A percentile compares a stretch with the other conserved stretches of the same genome.
phyloP scores from a whole-genome alignment of 1,284 basidiomycete species.

The Abortiporus biennis region DNA sequence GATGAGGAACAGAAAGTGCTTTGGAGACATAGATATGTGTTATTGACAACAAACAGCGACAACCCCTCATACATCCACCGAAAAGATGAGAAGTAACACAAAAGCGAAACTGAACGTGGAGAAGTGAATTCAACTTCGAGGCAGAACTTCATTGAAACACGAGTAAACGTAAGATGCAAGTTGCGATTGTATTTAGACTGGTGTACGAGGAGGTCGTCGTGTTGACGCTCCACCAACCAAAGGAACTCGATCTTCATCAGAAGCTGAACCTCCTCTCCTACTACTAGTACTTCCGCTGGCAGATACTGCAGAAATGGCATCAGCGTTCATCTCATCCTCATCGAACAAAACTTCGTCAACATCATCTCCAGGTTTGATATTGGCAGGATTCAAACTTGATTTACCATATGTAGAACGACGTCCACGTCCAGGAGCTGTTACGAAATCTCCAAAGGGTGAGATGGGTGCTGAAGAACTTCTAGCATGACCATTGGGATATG shows the following conservation, averaged over 20 bases:
- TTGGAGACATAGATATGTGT: no score
- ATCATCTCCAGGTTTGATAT: conserved; percentile 14
- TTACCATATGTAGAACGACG: conserved; percentile 20
- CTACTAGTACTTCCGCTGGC: conserved; percentile 18
- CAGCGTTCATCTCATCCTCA: conserved; percentile 34
- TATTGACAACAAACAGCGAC: no score
- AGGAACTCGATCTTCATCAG: conserved; percentile 3
- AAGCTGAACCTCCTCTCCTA: not conserved
- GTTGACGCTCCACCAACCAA: not conserved
- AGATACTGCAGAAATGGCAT: conserved; percentile 10
- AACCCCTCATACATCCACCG: no score
- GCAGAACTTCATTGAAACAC: no score
- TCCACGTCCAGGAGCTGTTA: conserved; percentile 37
- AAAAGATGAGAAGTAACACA: no score
- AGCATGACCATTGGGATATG: conserved; percentile 8
- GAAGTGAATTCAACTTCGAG: no score
- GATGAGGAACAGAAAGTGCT: no score
- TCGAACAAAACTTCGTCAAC: conserved; percentile 54
- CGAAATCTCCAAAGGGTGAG: conserved; percentile 53
- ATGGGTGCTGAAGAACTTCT: conserved; percentile 13
- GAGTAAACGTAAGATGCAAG: no score
- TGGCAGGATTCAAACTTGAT: conserved; percentile 21
- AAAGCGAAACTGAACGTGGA: no score
- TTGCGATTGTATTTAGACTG: no score
- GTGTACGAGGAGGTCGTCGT: no score